A percentile compares a stretch with the other conserved stretches of the same genome.
Conservation (phyloP, 345 rosid genomes). For the Citrus hindsii region DNA sequence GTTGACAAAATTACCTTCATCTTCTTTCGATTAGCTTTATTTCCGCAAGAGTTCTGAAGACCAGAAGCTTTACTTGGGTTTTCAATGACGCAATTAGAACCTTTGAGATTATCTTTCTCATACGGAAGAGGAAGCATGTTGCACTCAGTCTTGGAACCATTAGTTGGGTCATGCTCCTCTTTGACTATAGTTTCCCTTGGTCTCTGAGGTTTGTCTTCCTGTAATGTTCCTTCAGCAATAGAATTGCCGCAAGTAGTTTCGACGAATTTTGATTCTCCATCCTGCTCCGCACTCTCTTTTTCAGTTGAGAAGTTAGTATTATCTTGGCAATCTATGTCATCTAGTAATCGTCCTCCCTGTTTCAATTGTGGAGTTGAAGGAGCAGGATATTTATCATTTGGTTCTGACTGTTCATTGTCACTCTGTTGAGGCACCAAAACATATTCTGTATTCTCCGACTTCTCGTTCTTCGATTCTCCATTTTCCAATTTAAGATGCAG, state of each 20-base stretch:
- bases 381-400: conserved; percentile 59
- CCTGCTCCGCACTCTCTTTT: conserved; percentile 55
- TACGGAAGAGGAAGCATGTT: conserved; percentile 9
- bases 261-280: conserved; percentile 81
- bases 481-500: conserved; percentile 43
- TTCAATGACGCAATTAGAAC: conserved; percentile 21
- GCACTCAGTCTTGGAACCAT: conserved; percentile 30
- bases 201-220: conserved; percentile 20
- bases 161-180: conserved; percentile 47
- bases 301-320: conserved; percentile 50
- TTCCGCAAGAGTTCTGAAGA: conserved; percentile 34
- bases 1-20: conserved; percentile 37
- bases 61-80: conserved; percentile 33
- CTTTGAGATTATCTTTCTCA: conserved; percentile 26
- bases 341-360: conserved; percentile 52
- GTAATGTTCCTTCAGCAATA: conserved; percentile 30
- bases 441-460: conserved; percentile 25
- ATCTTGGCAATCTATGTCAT: conserved; percentile 71
- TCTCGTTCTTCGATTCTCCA: conserved; percentile 23
- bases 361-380: conserved; percentile 84
- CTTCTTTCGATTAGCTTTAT: conserved; percentile 60
- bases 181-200: conserved; percentile 25
- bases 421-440: conserved; percentile 27
- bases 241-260: conserved; percentile 61
- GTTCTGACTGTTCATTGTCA: conserved; percentile 31